Evolutionary conservation across 768 basidiomycete species (phyloP).

Genomic region (Leccinum arenicola): DNA sequence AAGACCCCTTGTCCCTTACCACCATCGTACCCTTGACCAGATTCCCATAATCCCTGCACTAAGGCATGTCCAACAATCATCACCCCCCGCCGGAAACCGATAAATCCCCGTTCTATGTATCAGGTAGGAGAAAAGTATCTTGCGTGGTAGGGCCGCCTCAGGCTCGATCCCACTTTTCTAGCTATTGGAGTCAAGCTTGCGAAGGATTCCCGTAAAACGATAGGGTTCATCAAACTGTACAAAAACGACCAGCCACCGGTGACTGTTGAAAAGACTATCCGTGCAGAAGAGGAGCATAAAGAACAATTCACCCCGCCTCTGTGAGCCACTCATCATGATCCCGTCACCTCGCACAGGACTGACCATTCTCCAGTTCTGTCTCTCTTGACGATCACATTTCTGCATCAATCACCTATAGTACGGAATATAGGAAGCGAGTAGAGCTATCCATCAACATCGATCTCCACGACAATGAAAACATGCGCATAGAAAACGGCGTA

Average conservation of each 20-base stretch:
- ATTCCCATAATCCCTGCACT: not conserved
- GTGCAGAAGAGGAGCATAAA: not conserved
- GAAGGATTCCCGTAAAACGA: conserved; percentile 3
- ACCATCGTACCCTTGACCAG: not conserved
- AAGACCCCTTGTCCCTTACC: not conserved
- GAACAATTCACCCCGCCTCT: conserved; percentile 6
- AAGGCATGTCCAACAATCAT: not conserved
- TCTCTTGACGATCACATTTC: not conserved
- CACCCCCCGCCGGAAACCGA: too few relatives aligned
- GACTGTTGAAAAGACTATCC: not conserved
- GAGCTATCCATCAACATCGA: not conserved
- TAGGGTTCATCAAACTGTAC: conserved; percentile 2
- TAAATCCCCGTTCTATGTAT: not conserved
- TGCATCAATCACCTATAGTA: conserved; percentile 1
- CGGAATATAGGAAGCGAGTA: not conserved
- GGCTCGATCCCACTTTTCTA: not conserved
- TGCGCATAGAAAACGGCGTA: not conserved
- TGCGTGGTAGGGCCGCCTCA: not conserved
- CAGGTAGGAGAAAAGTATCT: not conserved
- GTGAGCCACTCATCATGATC: not conserved
- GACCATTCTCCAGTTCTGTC: conserved; percentile 3
- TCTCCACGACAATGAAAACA: not conserved
- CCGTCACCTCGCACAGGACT: not conserved
- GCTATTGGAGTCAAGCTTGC: conserved; percentile 1
- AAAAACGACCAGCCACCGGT: not conserved